phyloP scores from a whole-genome alignment of 768 basidiomycete species.

The Amylocystis lapponica region DNA sequence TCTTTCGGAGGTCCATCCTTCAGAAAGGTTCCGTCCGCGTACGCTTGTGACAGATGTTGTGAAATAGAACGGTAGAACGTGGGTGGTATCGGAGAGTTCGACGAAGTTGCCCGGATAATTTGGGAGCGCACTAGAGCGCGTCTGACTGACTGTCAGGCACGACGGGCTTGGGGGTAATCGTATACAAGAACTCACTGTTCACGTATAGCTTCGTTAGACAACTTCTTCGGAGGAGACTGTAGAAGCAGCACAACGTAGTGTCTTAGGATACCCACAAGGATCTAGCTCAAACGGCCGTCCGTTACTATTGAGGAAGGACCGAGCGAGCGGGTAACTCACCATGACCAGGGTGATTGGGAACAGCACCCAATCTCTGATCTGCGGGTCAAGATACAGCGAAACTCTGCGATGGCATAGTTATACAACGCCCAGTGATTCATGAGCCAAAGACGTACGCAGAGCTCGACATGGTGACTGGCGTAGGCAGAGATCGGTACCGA shows the following conservation, averaged over 20 bases:
- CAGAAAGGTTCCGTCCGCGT: conserved; percentile 72
- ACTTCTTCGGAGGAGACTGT: conserved; percentile 78
- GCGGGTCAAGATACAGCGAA: conserved; percentile 82
- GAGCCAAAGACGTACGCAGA: conserved; percentile 18
- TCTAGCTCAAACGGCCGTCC: conserved; percentile 40
- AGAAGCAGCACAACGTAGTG: conserved; percentile 90
- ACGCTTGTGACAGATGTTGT: conserved; percentile 64
- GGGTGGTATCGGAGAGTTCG: conserved; percentile 77
- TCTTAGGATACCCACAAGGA: conserved; percentile 86
- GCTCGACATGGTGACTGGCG: conserved; percentile 22
- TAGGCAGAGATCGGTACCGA: background rate
- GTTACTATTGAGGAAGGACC: background rate
- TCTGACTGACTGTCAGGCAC: conserved; percentile 30
- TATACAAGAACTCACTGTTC: conserved; percentile 73
- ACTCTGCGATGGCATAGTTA: conserved; percentile 21
- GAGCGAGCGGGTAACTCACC: conserved; percentile 50
- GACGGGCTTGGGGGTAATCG: background rate
- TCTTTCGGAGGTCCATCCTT: conserved; percentile 75
- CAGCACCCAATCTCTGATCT: conserved; percentile 91
- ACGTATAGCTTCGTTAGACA: conserved; percentile 69
- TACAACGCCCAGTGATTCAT: background rate
- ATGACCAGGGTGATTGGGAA: conserved; percentile 97
- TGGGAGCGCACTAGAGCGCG: conserved; percentile 78
- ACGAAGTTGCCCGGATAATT: conserved; percentile 75
- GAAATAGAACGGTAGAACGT: conserved; percentile 71